Evolutionary conservation across 257 asterid species (phyloP), one percentile per base, ranked within the genome.

Genomic region (Fraxinus cuspidata): DNA sequence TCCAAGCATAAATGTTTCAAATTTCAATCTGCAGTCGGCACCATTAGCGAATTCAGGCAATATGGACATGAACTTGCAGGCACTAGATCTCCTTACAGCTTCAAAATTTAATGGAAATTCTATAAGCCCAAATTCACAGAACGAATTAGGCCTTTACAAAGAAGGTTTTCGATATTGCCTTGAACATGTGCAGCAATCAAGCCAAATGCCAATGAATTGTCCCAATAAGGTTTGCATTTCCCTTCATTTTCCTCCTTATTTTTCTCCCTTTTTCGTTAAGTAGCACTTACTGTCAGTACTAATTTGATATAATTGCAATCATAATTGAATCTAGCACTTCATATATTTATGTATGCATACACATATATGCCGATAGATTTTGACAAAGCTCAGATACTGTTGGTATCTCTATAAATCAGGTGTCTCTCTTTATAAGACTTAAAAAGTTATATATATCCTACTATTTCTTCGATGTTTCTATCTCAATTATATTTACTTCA

Each of bases 11-110:
- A 88, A 84, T 47, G 80, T 86, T 5, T 85, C 91, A 10, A 83
- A 74, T 69, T 66, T 84, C 67, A 86, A 74, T 72, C 84, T 83
- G 51, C 76, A 75, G 42, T 73, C 77, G 6, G 8, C 63, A 0
- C 63, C 63, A 38, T 37, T 73, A 27, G 38, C 79, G 1, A 80
- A 81, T 72, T 68, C 85, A 2, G 78, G 64, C 38, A 75, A 81
- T 60, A 69, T 86, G 81, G 91, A 86, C 44, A 83, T 89, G 92
- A 92, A 89, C 40, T 80, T 88, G 69, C 89, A 89, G 76, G 91
- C 92, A 0, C 56, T 92, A 56, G 97, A 94, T 94, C 97, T 90
- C 37, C 81, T 89, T n/a, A 84, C 89, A 35, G 84, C 96, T 32
- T 77, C 95, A 29, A 83, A 91, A 81, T 80, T 85, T 70, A 75